phyloP scores from a whole-genome alignment of 192 early-diverging fungal genomes.

The Podila horticola region DNA sequence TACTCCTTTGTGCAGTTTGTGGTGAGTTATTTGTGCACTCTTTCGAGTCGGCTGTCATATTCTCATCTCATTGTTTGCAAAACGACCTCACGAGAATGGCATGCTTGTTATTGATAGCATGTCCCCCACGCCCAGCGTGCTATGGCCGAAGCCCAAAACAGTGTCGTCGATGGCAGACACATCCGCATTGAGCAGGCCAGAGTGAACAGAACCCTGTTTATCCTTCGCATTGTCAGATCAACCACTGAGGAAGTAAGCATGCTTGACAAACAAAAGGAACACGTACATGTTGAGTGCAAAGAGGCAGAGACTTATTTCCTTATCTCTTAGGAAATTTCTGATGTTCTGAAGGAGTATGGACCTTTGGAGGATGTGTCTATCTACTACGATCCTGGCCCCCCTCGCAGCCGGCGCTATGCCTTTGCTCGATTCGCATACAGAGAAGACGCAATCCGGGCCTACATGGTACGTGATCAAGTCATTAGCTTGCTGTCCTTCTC shows the following conservation, averaged over 20 bases:
- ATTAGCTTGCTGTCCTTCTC: neutral
- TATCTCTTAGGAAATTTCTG: conserved; percentile 43
- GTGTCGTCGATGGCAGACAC: conserved; percentile 70
- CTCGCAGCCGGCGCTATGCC: conserved; percentile 60
- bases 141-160: conserved; percentile 71
- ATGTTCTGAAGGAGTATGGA: conserved; percentile 62
- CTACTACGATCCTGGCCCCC: conserved; percentile 53
- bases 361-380: conserved; percentile 72
- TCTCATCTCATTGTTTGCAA: neutral
- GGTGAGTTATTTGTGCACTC: conserved; percentile 25
- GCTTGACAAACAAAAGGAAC: neutral
- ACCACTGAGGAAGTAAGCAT: conserved; percentile 55
- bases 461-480: conserved; percentile 49
- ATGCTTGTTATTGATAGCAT: conserved; percentile 10
- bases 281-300: neutral
- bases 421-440: conserved; percentile 78
- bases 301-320: neutral
- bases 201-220: conserved; percentile 79
- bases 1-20: conserved; percentile 86
- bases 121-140: conserved; percentile 67
- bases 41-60: no score
- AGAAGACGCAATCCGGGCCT: conserved; percentile 78
- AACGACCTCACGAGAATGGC: neutral
- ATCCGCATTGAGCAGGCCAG: conserved; percentile 81
- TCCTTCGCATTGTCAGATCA: conserved; percentile 55